Base-by-base conservation (phyloP, 805 yeast species). In the Hagleromyces aurorensis region DNA sequence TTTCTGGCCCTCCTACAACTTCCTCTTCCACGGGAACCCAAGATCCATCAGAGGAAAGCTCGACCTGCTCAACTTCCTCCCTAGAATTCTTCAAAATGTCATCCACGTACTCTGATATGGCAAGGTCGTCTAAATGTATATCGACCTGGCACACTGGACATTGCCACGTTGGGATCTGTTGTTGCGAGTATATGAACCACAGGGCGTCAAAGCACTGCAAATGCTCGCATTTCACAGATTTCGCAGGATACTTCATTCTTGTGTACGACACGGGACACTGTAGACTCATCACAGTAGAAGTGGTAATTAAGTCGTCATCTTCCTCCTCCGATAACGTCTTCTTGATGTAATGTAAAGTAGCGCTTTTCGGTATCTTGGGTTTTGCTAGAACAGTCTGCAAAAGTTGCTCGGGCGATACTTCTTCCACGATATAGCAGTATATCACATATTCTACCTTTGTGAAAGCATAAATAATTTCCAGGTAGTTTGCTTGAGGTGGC, bases 181-280 rank as follows among this genome's bases (percentile, higher is more conserved):
- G 64, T 52, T 89, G 97, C 24, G 86, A 65, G 46, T 74, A 71
- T 7, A 91, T 44, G 48, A 71, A 91, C 24, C 82, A 72, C 19
- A 66, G 53, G 0, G 83, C 87, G 56, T 91, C 98, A 52, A 87
- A 84, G 50, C 97, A 87, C 46, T 82, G 89, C 10, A 85, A 59
- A 56, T 91, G 98, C 19, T 68, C 61, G 57, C 98, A 91, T 26
- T 57, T 62, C 1, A 66, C 57, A 1, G 94, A 74, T 41, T 84
- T 71, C 1, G 75, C 72, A 0, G 98, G 97, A 30, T 68, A 55
- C 32, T 64, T 61, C 68, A 91, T 78, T 33, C 82, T 67, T 6
- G 72, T 65, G 46, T 72, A 78, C 2, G 91, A 72, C 5, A 87
- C 63, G 0, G 96, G 96, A 50, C 94, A 87, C 39, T 70, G 72